A percentile compares a stretch with the other conserved stretches of the same genome.
phyloP scores from a whole-genome alignment of 495 filamentous ascomycete genomes.

The Cenococcum geophilum region DNA sequence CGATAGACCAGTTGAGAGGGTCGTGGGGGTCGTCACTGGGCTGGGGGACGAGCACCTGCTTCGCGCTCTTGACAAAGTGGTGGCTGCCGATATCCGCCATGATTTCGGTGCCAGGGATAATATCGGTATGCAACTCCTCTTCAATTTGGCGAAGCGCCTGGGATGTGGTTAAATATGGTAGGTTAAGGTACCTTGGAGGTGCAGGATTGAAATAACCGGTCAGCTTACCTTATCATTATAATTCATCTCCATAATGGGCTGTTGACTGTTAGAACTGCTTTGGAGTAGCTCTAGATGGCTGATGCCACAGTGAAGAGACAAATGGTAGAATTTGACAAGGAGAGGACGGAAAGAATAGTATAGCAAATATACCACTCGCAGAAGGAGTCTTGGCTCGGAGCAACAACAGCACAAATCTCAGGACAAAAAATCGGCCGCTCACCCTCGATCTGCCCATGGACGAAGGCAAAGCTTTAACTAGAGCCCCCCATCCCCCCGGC shows the following conservation, averaged over 20 bases:
- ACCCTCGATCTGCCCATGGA: not conserved
- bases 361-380: too few species aligned
- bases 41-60: slow-evolving; percentile 50
- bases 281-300: not conserved
- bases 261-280: not conserved
- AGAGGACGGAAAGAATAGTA: too few species aligned
- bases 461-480: not conserved
- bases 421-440: not conserved
- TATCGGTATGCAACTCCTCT: slow-evolving; percentile 46
- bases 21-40: slow-evolving; percentile 39
- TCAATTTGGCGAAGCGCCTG: slow-evolving; percentile 37
- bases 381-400: too few species aligned
- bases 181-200: not conserved
- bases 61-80: slow-evolving; percentile 53
- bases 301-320: not conserved
- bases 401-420: too few species aligned
- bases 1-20: slow-evolving; percentile 34
- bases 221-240: slow-evolving; percentile 30
- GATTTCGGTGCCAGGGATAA: slow-evolving; percentile 58
- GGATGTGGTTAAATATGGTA: not conserved
- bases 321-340: too few species aligned
- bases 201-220: not conserved
- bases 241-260: slow-evolving; percentile 20
- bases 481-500: not conserved
- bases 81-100: slow-evolving; percentile 52